A percentile compares a stretch with the other conserved stretches of the same genome.
These are phyloP conservation scores for Arabidopsis hybrid DNA, from an alignment of 441 rosid genomes.

Conservation along the genomic window DNA sequence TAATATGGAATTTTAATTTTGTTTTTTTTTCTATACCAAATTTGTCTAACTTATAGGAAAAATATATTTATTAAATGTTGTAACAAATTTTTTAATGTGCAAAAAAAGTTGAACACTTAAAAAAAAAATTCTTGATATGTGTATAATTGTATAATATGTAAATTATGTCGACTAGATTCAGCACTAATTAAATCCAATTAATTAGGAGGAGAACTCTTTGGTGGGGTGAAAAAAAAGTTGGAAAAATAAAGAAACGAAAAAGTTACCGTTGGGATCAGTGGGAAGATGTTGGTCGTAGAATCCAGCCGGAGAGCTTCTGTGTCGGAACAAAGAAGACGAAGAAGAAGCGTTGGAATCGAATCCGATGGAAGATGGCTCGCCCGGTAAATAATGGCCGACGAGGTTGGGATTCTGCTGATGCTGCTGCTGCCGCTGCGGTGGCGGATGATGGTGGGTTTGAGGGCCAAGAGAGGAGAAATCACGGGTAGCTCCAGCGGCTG, in stretches of 20 bases:
- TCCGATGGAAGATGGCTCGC: conserved; percentile 64
- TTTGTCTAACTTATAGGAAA: too few relatives aligned
- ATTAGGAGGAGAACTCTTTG: too few relatives aligned
- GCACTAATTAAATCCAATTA: too few relatives aligned
- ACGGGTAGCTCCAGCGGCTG: conserved; percentile 39
- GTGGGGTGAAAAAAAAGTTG: background rate
- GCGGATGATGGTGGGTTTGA: conserved; percentile 36
- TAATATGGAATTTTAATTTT: too few relatives aligned
- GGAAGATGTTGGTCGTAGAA: conserved; percentile 51
- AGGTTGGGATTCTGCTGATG: conserved; percentile 15
- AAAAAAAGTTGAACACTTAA: too few relatives aligned
- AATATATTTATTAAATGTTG: too few relatives aligned
- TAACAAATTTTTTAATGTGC: too few relatives aligned
- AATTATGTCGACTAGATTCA: background rate
- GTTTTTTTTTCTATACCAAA: too few relatives aligned
- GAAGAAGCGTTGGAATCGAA: conserved; percentile 51
- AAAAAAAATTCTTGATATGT: too few relatives aligned
- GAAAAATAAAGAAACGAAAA: conserved; percentile 8
- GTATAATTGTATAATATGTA: too few relatives aligned
- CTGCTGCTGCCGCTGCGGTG: conserved; percentile 22
- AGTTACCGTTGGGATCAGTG: conserved; percentile 51
- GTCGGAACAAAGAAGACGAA: conserved; percentile 68
- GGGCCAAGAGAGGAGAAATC: conserved; percentile 54
- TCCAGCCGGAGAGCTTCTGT: conserved; percentile 95
- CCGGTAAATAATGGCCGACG: conserved; percentile 59